Percentiles rank a stretch among this genome's conserved stretches.
Conservation (phyloP, 805 yeast species). For the Cyberlindnera petersonii region DNA sequence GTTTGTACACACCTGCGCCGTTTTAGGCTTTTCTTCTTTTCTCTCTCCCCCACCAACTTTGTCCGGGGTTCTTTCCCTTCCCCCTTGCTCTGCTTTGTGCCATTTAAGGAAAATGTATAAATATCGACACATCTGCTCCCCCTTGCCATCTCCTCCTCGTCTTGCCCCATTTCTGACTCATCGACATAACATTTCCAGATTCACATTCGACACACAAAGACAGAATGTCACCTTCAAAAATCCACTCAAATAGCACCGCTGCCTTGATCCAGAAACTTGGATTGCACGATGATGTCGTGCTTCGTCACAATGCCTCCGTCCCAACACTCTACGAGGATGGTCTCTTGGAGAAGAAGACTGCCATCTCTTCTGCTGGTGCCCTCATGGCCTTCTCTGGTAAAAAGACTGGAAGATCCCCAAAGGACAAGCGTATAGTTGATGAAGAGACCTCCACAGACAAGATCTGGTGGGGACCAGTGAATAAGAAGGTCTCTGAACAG, state of each 20-base stretch:
- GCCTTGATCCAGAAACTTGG: conserved; percentile 33
- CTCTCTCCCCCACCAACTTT: too few relatives aligned
- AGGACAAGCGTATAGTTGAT: conserved; percentile 96
- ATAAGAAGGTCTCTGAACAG: conserved; percentile 87
- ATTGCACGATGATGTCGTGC: conserved; percentile 56
- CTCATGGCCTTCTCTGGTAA: conserved; percentile 92
- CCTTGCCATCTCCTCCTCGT: neutral
- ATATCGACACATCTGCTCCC: conserved; percentile 5
- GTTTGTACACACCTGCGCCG: conserved; percentile 10
- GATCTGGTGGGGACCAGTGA: conserved; percentile 99
- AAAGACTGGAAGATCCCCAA: conserved; percentile 97
- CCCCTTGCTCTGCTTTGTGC: neutral
- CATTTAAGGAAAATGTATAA: conserved; percentile 7
- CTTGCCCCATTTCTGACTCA: conserved; percentile 1
- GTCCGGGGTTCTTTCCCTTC: conserved; percentile 11
- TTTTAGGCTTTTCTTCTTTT: conserved; percentile 12
- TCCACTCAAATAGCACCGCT: conserved; percentile 19
- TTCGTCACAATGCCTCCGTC: conserved; percentile 89
- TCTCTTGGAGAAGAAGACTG: conserved; percentile 82
- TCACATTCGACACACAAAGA: conserved; percentile 4
- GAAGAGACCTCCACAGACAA: conserved; percentile 79
- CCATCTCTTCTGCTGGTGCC: conserved; percentile 90
- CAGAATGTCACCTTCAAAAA: conserved; percentile 28
- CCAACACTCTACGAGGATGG: conserved; percentile 95
- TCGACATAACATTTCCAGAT: conserved; percentile 1